Evolutionary conservation across 2,329 filamentous ascomycete genomes (phyloP).

Genomic region (Parastagonospora nodorum): DNA sequence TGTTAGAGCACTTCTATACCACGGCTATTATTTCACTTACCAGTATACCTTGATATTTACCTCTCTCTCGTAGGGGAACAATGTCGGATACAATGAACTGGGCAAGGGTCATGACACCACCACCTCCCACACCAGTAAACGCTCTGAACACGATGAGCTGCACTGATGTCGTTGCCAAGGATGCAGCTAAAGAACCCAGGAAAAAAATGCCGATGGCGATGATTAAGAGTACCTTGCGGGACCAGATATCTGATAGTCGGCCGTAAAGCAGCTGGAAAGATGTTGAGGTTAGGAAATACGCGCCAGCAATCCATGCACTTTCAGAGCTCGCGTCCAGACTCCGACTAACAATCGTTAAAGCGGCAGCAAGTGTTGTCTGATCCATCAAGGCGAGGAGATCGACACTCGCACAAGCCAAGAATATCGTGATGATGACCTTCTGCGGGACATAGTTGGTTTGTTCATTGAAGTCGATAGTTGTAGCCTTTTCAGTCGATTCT

Average conservation of each 20-base stretch:
- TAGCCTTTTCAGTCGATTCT: background rate
- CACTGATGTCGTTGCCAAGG: conserved; percentile 58
- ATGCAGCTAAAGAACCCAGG: conserved; percentile 63
- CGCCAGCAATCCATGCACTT: conserved; percentile 62
- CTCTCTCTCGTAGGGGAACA: conserved; percentile 44
- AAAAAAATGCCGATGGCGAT: conserved; percentile 51
- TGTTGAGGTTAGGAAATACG: conserved; percentile 62
- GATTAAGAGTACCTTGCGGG: conserved; percentile 54
- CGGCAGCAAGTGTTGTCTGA: conserved; percentile 28
- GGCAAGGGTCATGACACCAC: conserved; percentile 58
- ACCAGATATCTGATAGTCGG: conserved; percentile 65
- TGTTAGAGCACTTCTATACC: background rate
- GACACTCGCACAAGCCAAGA: conserved; percentile 28
- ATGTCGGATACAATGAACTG: conserved; percentile 48
- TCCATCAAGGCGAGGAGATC: conserved; percentile 27
- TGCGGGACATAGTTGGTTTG: conserved; percentile 29
- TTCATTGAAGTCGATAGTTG: conserved; percentile 20
- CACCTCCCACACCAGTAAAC: conserved; percentile 65
- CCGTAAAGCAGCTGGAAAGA: conserved; percentile 70
- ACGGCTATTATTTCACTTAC: conserved; percentile 3
- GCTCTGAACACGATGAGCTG: conserved; percentile 64
- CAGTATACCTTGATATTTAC: conserved; percentile 46
- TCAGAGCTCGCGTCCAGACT: conserved; percentile 50
- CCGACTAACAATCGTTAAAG: conserved; percentile 23
- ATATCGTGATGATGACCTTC: conserved; percentile 27